A percentile compares a stretch with the other conserved stretches of the same genome.
Evolutionary conservation across 2,329 filamentous ascomycete species (phyloP).

Genomic region (Didymella segeticola): DNA sequence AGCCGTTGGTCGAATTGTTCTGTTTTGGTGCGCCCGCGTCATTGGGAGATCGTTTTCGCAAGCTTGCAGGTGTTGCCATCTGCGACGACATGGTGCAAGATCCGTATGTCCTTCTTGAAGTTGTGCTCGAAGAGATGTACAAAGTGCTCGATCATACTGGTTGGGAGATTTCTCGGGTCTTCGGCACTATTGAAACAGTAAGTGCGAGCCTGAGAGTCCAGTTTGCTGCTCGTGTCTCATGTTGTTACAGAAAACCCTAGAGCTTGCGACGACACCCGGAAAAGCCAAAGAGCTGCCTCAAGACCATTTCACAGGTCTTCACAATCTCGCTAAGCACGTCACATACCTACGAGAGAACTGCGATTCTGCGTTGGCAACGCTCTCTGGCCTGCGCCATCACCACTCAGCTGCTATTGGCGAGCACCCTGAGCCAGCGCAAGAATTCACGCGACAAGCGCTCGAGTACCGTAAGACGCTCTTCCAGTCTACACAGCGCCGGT

Average conservation of each 20-base stretch:
- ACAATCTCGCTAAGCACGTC: slow-evolving; percentile 50
- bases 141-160: slow-evolving; percentile 37
- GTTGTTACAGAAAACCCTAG: slow-evolving; percentile 27
- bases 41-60: slow-evolving; percentile 25
- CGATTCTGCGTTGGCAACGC: slow-evolving; percentile 37
- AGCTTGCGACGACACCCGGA: slow-evolving; percentile 24
- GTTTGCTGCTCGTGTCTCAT: slow-evolving; percentile 9
- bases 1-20: slow-evolving; percentile 30
- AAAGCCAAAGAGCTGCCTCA: slow-evolving; percentile 27
- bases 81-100: slow-evolving; percentile 35
- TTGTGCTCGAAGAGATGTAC: slow-evolving; percentile 43
- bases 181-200: slow-evolving; percentile 43
- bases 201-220: not conserved
- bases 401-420: slow-evolving; percentile 18
- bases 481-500: slow-evolving; percentile 44
- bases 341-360: slow-evolving; percentile 49
- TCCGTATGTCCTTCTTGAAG: slow-evolving; percentile 41
- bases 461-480: slow-evolving; percentile 43
- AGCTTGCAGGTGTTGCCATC: slow-evolving; percentile 15
- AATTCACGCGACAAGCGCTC: slow-evolving; percentile 27
- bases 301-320: slow-evolving; percentile 36
- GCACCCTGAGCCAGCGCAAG: slow-evolving; percentile 11
- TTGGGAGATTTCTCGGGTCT: slow-evolving; percentile 40
- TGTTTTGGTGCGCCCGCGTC: slow-evolving; percentile 37
- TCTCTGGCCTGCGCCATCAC: slow-evolving; percentile 32